Evolutionary conservation across 305 asterid species (phyloP).

Genomic region (Andrographis paniculata): DNA sequence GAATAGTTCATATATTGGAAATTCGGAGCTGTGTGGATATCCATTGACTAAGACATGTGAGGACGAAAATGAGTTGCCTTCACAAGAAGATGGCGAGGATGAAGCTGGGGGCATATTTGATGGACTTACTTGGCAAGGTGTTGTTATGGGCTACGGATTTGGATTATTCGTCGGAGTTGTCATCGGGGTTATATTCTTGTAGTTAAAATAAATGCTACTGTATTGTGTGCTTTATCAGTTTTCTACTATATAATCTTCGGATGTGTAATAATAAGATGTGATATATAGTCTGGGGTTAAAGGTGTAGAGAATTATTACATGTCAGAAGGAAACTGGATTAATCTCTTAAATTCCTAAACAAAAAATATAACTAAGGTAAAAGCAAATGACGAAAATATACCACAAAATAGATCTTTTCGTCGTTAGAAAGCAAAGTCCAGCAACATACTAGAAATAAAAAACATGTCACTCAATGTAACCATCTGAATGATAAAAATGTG

Average conservation of each 20-base stretch:
- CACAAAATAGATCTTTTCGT: slow-evolving; percentile 40
- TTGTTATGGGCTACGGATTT: not conserved
- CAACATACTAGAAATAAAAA: no score
- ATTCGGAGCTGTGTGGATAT: not conserved
- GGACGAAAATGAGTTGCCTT: not conserved
- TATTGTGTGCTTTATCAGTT: no score
- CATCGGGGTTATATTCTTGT: not conserved
- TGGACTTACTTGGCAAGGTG: not conserved
- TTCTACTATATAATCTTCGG: no score
- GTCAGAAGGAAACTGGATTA: not conserved
- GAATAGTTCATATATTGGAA: not conserved
- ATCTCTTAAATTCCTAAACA: not conserved
- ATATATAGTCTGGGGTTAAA: no score
- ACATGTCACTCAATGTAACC: no score
- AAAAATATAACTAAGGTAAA: slow-evolving; percentile 1
- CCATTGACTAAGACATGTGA: not conserved
- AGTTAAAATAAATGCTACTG: no score
- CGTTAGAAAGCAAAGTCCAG: no score
- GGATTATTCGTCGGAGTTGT: not conserved
- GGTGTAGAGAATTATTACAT: no score
- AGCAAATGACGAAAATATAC: slow-evolving; percentile 34
- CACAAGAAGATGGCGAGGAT: not conserved
- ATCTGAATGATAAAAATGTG: no score
- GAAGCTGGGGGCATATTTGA: not conserved
- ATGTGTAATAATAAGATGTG: no score